These are phyloP conservation scores for Leccinum pellstonianum DNA, from an alignment of 768 basidiomycete genomes.

Conservation along the genomic window DNA sequence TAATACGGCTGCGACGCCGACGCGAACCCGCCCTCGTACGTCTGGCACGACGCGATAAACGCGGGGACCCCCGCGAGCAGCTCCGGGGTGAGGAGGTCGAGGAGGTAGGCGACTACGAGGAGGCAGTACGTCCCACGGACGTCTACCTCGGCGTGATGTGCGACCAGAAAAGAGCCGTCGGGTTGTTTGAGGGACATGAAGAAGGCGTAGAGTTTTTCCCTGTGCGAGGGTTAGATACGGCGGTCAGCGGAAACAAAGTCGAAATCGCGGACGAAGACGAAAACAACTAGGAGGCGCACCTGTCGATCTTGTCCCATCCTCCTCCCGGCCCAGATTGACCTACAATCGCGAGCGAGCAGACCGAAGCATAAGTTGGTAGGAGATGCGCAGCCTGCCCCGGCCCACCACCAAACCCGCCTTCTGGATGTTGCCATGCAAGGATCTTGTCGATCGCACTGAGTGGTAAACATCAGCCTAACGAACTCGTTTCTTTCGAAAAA, in stretches of 20 bases:
- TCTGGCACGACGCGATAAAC: conserved; percentile 90
- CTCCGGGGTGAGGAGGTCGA: conserved; percentile 87
- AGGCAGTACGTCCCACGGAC: conserved; percentile 96
- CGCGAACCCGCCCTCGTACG: conserved; percentile 95
- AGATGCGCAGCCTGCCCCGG: conserved; percentile 87
- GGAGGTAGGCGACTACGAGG: conserved; percentile 74
- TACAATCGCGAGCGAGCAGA: conserved; percentile 80
- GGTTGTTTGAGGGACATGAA: conserved; percentile 90
- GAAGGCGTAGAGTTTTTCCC: conserved; percentile 78
- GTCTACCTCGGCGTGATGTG: conserved; percentile 87
- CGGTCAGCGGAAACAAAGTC: not conserved
- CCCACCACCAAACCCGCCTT: conserved; percentile 92
- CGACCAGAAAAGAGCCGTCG: conserved; percentile 92
- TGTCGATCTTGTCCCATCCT: conserved; percentile 86
- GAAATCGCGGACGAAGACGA: not conserved
- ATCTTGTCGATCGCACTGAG: conserved; percentile 77
- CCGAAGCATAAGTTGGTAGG: conserved; percentile 85
- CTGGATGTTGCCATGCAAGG: conserved; percentile 76
- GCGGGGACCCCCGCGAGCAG: conserved; percentile 71
- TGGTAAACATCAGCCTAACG: not conserved
- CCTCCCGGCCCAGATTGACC: conserved; percentile 70
- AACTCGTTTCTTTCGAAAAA: not conserved
- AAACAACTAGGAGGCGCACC: conserved; percentile 43
- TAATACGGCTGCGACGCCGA: conserved; percentile 74
- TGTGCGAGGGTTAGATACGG: not conserved